Percentiles rank a stretch among this genome's conserved stretches.
Conservation (phyloP, 2,329 filamentous ascomycete species). For the Thielaviopsis euricoi region DNA sequence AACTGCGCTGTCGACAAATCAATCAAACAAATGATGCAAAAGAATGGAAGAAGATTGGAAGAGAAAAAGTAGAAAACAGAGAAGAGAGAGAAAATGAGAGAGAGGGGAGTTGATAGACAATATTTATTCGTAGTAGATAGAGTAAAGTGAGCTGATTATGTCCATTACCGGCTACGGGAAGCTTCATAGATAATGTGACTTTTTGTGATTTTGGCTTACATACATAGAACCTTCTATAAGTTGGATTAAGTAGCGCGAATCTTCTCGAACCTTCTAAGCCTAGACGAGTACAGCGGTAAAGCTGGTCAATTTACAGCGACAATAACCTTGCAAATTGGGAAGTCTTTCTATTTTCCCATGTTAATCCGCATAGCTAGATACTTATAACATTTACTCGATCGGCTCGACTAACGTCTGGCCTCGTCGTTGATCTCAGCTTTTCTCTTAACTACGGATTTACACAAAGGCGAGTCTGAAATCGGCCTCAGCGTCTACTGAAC, state of each 20-base stretch:
- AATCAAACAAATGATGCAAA: too few species aligned
- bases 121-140: not conserved
- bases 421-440: too few species aligned
- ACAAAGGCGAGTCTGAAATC: too few species aligned
- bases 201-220: not conserved
- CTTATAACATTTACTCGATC: too few species aligned
- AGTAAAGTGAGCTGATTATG: not conserved
- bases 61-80: conserved; percentile 2
- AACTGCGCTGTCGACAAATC: too few species aligned
- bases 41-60: too few species aligned
- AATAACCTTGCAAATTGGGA: too few species aligned
- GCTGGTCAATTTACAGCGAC: not conserved
- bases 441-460: too few species aligned
- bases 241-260: not conserved
- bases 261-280: not conserved
- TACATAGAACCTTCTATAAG: conserved; percentile 3
- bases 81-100: not conserved
- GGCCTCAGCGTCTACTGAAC: too few species aligned
- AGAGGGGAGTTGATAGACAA: not conserved
- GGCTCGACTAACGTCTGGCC: too few species aligned
- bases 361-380: too few species aligned
- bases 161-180: not conserved
- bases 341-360: too few species aligned
- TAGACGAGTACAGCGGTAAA: not conserved
- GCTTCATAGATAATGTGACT: not conserved